Evolutionary conservation across 306 rosid genomes (phyloP).

Genomic region (Quercus variabilis): DNA sequence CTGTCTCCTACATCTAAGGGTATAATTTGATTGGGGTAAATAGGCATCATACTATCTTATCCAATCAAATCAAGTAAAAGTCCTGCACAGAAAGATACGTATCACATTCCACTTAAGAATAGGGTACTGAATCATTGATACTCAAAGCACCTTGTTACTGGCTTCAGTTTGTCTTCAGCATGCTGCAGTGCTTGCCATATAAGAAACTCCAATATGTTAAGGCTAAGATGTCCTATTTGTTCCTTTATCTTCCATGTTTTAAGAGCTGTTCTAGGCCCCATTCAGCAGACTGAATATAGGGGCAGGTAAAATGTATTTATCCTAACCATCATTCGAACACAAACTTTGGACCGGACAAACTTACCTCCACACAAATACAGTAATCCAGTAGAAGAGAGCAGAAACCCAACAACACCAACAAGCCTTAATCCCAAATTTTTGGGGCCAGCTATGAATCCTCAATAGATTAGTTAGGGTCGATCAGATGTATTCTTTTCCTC

Average conservation of each 20-base stretch:
- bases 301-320: not conserved
- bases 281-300: not conserved
- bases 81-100: not conserved
- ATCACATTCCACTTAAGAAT: not conserved
- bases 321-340: not conserved
- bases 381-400: not conserved
- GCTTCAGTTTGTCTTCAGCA: not conserved
- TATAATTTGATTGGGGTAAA: not conserved
- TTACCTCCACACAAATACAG: not conserved
- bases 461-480: too few relatives aligned
- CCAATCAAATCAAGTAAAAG: not conserved
- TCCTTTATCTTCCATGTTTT: not conserved
- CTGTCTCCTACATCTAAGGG: too few relatives aligned
- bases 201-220: not conserved
- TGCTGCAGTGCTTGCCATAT: not conserved
- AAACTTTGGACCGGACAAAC: not conserved
- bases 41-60: not conserved
- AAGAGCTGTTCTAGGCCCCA: not conserved
- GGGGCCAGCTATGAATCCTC: too few relatives aligned
- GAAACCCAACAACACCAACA: not conserved
- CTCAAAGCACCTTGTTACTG: not conserved
- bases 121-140: slow-evolving; percentile 8
- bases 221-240: not conserved
- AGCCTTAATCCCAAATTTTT: too few relatives aligned
- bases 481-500: too few relatives aligned